Evolutionary conservation across 148 eudicot species (phyloP), one percentile per base, ranked within the genome.

Genomic region (Amaranthus hypochondriacus): DNA sequence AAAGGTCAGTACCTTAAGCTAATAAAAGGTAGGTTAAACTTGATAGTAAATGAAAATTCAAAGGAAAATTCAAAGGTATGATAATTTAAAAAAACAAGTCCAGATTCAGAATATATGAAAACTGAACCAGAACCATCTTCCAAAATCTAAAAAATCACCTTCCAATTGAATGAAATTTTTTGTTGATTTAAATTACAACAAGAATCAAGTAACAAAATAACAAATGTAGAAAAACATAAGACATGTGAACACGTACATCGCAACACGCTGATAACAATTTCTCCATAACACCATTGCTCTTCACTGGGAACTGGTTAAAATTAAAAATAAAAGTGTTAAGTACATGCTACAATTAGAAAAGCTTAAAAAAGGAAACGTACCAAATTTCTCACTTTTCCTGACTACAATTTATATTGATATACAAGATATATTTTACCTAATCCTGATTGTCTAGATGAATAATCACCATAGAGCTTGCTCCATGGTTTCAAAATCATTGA

Each of bases 251-350:
- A 79, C 83, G 79, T 72, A 95, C 98, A 88, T 88, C 93, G 58
- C 98, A 94, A 75, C 98, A 91, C 5, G 90, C 74, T 14, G 92
- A 69, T 73, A 91, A 73, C 68, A 86, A 70, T 66, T 80, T 84
- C 84, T 94, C 98, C 79, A 85, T 66, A 5, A 89, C 67, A 43
- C 98, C 98, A 73, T 77, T 76, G 77, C 66, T 88, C 85, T 89
- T 91, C 64, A 70, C 43, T 82, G 85, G 89, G 64, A 78, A 70
- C 89, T 84, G 86, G 50, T 79, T 68, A 80, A 48, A 70, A 51
- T 72, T 62, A 68, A 11, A 73, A 49, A 57, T 73, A 62, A 28
- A 58, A 78, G 50, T 28, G 9, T 10, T 7, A 74, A 53, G 11
- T 12, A 7, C 11, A 48, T 48, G 15, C 14, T 12, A 65, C 21